Percentiles rank a stretch among this genome's conserved stretches.
phyloP scores from a whole-genome alignment of 352 stramenopile species.

The Blastocystis sp. region DNA sequence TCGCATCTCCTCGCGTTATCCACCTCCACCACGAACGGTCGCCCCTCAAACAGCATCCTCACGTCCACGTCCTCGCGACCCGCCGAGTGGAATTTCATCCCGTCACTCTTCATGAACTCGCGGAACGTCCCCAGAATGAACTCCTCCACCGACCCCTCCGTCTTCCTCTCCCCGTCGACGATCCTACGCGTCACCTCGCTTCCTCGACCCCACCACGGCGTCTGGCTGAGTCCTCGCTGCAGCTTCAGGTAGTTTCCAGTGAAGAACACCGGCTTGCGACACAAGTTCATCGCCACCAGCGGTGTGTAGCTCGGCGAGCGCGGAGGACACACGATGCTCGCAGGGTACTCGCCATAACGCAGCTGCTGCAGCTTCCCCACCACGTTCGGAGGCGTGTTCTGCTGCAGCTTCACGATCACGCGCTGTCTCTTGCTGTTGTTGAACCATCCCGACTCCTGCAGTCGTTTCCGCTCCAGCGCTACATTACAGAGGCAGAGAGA shows the following conservation, averaged over 20 bases:
- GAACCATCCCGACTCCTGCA: slow-evolving; percentile 16
- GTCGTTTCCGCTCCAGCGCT: background rate
- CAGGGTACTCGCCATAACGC: background rate
- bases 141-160: slow-evolving; percentile 76
- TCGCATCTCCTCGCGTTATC: slow-evolving; percentile 70
- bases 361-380: slow-evolving; percentile 31
- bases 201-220: slow-evolving; percentile 66
- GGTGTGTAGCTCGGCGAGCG: background rate
- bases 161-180: slow-evolving; percentile 72
- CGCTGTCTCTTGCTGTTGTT: slow-evolving; percentile 48
- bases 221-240: slow-evolving; percentile 75
- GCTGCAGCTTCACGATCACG: slow-evolving; percentile 3
- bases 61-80: slow-evolving; percentile 92
- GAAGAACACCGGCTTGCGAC: slow-evolving; percentile 72
- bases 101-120: slow-evolving; percentile 63
- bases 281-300: background rate
- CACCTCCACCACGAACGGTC: slow-evolving; percentile 61
- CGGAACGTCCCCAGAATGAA: slow-evolving; percentile 70
- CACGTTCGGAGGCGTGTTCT: slow-evolving; percentile 37
- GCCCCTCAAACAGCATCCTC: slow-evolving; percentile 83
- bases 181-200: slow-evolving; percentile 57
- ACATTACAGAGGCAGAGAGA: background rate
- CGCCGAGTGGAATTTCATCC: slow-evolving; percentile 84
- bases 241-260: slow-evolving; percentile 79
- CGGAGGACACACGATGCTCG: slow-evolving; percentile 29